phyloP scores from a whole-genome alignment of 768 basidiomycete genomes.

The Brasilioporus rufonigricans region DNA sequence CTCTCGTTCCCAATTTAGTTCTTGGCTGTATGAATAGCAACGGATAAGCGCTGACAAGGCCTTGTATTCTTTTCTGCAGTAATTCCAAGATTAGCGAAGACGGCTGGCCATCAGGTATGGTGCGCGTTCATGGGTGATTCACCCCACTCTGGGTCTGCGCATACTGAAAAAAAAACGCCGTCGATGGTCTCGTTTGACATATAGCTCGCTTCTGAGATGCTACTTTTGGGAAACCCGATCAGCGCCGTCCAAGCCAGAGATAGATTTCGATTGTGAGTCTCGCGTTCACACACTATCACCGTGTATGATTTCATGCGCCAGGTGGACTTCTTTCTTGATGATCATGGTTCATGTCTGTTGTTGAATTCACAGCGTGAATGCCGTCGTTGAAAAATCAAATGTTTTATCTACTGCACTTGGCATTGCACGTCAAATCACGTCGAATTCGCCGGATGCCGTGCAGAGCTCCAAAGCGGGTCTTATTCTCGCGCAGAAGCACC shows the following conservation, averaged over 20 bases:
- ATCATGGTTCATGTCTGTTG: conserved; percentile 15
- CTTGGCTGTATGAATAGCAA: conserved; percentile 2
- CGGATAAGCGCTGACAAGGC: conserved; percentile 11
- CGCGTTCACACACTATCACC: conserved; percentile 17
- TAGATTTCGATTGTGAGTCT: conserved; percentile 71
- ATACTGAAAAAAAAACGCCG: conserved; percentile 9
- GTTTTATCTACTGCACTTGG: conserved; percentile 62
- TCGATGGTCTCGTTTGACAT: not conserved
- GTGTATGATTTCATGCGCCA: conserved; percentile 4
- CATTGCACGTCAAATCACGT: conserved; percentile 55
- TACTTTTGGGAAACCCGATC: conserved; percentile 69
- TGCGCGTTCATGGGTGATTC: not conserved
- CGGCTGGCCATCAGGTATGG: conserved; percentile 72
- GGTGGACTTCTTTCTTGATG: conserved; percentile 10
- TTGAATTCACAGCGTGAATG: conserved; percentile 55
- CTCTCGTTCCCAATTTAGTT: not conserved
- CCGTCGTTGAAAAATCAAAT: conserved; percentile 51
- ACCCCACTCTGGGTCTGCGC: conserved; percentile 6
- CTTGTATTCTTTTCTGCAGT: conserved; percentile 35
- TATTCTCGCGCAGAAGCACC: conserved; percentile 50
- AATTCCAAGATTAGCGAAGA: conserved; percentile 65
- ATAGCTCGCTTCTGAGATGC: conserved; percentile 75
- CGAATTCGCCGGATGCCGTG: conserved; percentile 77
- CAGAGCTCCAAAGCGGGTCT: conserved; percentile 74
- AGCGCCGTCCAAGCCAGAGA: conserved; percentile 63